Evolutionary conservation across 192 early-diverging fungal genomes (phyloP), one percentile per base, ranked within the genome.

Genomic region (Spizellomyces punctatus): DNA sequence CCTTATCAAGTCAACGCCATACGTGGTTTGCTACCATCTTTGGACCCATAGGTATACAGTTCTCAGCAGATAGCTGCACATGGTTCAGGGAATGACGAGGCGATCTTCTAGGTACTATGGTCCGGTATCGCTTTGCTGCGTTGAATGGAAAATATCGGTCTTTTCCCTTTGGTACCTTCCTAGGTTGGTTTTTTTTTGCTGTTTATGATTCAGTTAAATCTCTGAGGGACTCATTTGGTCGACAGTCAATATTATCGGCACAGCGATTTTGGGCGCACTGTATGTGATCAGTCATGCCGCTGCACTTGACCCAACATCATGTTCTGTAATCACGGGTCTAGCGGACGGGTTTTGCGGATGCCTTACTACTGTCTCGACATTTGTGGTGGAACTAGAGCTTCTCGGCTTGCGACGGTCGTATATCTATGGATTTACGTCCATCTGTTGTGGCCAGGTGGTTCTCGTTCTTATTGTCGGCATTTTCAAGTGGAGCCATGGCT

Each of bases 361-460:
- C 50, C 66, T 91, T 46, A 88, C 89, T 5, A 91, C 89, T 0
- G 74, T 91, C n/a, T 91, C 89, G 42, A 90, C 89, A 8, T 86
- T 83, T 64, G 75, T 79, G 2, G 76, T 75, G 21, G 89, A 91
- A 64, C 8, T 88, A 1, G 60, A 58, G 9, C 42, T 48, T 8
- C 49, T 86, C 46, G 54, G 36, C 10, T 57, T 6, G 10, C 17
- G 46, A 49, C 19, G n/a, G 46, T 64, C 75, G 19, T 76, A 54
- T 14, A 21, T 46, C 12, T 75, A 75, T 63, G 73, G 16, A 42
- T 6, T 49, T 5, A 57, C 61, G 45, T 68, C 66, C 9, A 45
- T 69, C 10, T 5, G 47, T 21, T 46, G 10, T 16, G 73, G 58
- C 12, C 49, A 64, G 66, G 43, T 48, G 2, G 12, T 61, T 2